Conservation (phyloP, 208 protist genomes). For the Balamuthia mandrillaris region DNA sequence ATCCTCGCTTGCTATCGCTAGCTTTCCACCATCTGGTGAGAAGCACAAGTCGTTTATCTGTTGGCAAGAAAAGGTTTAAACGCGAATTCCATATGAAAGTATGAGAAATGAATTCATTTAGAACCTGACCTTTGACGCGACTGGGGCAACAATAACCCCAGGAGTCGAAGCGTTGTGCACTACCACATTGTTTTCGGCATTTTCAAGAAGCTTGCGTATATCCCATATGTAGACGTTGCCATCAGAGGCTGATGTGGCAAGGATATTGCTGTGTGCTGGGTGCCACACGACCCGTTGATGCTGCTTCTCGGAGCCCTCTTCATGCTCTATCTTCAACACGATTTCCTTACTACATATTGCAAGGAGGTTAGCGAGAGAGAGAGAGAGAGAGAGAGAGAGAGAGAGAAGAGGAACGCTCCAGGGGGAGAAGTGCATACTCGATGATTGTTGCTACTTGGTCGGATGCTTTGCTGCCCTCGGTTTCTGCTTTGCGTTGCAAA, state of each 20-base stretch:
- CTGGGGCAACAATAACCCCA: no score
- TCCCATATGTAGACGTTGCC: neutral
- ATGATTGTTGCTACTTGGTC: neutral
- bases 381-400: neutral
- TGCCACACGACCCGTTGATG: neutral
- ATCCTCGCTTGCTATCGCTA: conserved; percentile 3
- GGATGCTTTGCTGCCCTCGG: neutral
- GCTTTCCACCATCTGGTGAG: neutral
- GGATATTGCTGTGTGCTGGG: neutral
- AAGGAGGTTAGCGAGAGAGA: neutral
- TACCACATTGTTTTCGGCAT: no score
- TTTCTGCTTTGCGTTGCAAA: neutral
- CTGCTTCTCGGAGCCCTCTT: neutral
- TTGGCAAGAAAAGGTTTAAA: no score
- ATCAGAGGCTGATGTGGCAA: neutral
- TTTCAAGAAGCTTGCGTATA: neutral
- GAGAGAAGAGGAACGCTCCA: neutral
- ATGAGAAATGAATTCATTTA: no score
- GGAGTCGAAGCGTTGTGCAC: no score
- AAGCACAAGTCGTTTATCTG: conserved; percentile 22
- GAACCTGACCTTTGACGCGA: no score
- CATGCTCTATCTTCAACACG: neutral
- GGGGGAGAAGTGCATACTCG: neutral
- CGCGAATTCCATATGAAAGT: no score
- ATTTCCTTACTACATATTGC: neutral